phyloP scores from a whole-genome alignment of 2,329 filamentous ascomycete genomes.

The Trichothecium roseum region DNA sequence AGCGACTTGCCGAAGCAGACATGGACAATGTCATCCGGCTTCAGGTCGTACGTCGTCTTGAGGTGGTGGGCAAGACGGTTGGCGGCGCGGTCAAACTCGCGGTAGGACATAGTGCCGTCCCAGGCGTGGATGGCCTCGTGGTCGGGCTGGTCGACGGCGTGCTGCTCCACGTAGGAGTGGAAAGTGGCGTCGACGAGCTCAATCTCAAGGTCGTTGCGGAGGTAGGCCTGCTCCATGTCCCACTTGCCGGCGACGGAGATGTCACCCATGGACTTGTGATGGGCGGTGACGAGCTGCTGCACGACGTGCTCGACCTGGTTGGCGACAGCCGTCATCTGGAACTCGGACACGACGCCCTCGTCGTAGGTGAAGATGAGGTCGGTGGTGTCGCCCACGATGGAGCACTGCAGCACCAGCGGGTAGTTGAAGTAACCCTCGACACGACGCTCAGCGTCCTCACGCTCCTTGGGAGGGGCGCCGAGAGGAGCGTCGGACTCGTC shows the following conservation, averaged over 20 bases:
- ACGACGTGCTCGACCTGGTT: conserved; percentile 9
- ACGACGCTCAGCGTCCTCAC: background rate
- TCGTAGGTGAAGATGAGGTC: conserved; percentile 2
- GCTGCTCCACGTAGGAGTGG: background rate
- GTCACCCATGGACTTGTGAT: conserved; percentile 1
- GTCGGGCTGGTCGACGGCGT: background rate
- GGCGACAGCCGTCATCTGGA: conserved; percentile 1
- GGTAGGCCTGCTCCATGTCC: conserved; percentile 1
- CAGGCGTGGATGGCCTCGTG: background rate
- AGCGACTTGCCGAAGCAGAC: conserved; percentile 1
- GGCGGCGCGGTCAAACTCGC: background rate
- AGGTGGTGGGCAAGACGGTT: conserved; percentile 1
- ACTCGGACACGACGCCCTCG: background rate
- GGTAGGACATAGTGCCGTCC: conserved; percentile 3
- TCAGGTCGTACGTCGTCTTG: conserved; percentile 9
- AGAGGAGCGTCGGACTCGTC: background rate
- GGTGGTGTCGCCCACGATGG: background rate
- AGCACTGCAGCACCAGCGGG: conserved; percentile 1
- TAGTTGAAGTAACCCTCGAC: conserved; percentile 4
- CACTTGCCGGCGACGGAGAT: conserved; percentile 3
- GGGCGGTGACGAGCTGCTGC: conserved; percentile 9
- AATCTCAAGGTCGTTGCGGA: conserved; percentile 1
- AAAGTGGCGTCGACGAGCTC: background rate
- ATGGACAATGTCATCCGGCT: conserved; percentile 8
- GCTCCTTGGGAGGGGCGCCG: background rate